phyloP scores from a whole-genome alignment of 2,329 filamentous ascomycete genomes.

The Rhinocladiella mackenziei region DNA sequence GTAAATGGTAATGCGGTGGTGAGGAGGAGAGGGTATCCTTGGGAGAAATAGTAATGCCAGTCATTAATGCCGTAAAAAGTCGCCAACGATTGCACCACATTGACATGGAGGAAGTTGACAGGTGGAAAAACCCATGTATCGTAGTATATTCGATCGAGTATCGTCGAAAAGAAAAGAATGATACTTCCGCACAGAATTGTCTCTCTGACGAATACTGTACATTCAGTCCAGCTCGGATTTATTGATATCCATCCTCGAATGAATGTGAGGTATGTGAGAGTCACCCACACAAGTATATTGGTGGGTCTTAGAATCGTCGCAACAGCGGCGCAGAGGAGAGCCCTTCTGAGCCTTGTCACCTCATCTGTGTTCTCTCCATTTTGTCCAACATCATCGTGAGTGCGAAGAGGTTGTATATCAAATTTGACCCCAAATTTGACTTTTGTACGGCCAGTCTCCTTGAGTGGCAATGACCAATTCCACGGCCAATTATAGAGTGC shows the following conservation, averaged over 20 bases:
- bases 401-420: slow-evolving; percentile 38
- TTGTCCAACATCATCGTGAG: slow-evolving; percentile 37
- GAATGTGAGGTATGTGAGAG: slow-evolving; percentile 46
- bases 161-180: slow-evolving; percentile 60
- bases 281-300: slow-evolving; percentile 79
- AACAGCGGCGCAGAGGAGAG: slow-evolving; percentile 70
- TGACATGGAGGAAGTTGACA: slow-evolving; percentile 83
- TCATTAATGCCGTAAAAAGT: slow-evolving; percentile 90
- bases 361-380: slow-evolving; percentile 29
- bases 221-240: slow-evolving; percentile 11
- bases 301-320: slow-evolving; percentile 87
- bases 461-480: slow-evolving; percentile 53
- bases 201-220: slow-evolving; percentile 55
- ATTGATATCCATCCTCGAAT: slow-evolving; percentile 3
- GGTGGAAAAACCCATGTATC: slow-evolving; percentile 83
- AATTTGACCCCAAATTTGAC: not conserved
- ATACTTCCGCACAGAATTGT: slow-evolving; percentile 57
- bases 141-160: slow-evolving; percentile 76
- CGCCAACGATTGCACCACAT: slow-evolving; percentile 79
- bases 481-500: slow-evolving; percentile 86
- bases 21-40: slow-evolving; percentile 81
- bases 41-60: slow-evolving; percentile 87
- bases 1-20: slow-evolving; percentile 79
- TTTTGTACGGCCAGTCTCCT: slow-evolving; percentile 28
- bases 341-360: slow-evolving; percentile 49